Percentiles rank a stretch among this genome's conserved stretches.
Conservation (phyloP, 176 grass and related monocot genomes). For the Lolium perenne region DNA sequence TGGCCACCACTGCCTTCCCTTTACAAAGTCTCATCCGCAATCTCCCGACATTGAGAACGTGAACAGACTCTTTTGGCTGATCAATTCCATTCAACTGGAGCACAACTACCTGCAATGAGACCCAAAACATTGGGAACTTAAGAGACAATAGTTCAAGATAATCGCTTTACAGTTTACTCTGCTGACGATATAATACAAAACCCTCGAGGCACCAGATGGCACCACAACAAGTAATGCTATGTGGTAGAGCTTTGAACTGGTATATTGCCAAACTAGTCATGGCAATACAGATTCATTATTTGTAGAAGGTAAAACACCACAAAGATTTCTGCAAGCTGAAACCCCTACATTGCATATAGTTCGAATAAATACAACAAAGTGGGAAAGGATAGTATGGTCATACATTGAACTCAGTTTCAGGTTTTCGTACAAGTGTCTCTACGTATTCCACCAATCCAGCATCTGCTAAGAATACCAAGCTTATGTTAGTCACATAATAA, state of each 20-base stretch:
- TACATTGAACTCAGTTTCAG: conserved; percentile 86
- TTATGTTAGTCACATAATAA: conserved; percentile 31
- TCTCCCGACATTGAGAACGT: conserved; percentile 75
- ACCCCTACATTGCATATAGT: not conserved
- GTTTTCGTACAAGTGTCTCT: conserved; percentile 74
- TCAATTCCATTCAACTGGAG: conserved; percentile 76
- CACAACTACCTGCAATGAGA: conserved; percentile 64
- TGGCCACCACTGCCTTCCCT: conserved; percentile 70
- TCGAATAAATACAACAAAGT: conserved; percentile 27
- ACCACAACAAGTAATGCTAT: not conserved
- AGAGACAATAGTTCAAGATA: not conserved
- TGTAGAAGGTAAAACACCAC: not conserved
- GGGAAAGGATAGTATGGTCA: conserved; percentile 39
- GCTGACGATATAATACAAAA: not conserved
- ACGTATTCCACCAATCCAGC: conserved; percentile 75
- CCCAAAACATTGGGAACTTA: conserved; percentile 18
- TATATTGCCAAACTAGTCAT: not conserved
- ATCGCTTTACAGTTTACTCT: not conserved
- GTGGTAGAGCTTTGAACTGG: conserved; percentile 10
- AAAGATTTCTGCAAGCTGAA: conserved; percentile 7
- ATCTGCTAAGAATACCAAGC: conserved; percentile 51
- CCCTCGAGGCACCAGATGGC: not conserved
- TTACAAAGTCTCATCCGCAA: conserved; percentile 75
- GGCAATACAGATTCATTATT: conserved; percentile 10
- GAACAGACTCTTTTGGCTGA: conserved; percentile 60